Conservation (phyloP, 2,329 filamentous ascomycete genomes). For the Talaromyces sp. region DNA sequence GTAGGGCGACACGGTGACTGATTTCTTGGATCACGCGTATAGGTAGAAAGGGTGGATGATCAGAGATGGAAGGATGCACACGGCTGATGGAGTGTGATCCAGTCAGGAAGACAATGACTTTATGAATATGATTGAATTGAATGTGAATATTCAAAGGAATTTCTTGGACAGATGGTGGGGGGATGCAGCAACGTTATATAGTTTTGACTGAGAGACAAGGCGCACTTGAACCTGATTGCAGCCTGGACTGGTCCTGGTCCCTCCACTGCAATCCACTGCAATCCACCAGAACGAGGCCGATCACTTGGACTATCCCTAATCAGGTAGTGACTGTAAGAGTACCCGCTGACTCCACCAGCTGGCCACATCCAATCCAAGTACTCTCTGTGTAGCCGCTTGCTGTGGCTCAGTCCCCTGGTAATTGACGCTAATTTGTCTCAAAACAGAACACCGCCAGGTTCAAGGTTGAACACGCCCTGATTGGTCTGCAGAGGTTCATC, state of each 20-base stretch:
- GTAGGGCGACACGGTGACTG: conserved; percentile 35
- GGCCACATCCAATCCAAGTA: background rate
- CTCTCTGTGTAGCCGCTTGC: conserved; percentile 3
- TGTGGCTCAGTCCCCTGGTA: conserved; percentile 17
- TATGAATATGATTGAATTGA: too few species aligned
- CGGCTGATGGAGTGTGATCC: too few species aligned
- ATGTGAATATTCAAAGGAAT: background rate
- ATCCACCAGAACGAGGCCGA: too few species aligned
- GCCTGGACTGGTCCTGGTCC: conserved; percentile 15
- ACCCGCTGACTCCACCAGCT: conserved; percentile 8
- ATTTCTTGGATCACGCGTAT: conserved; percentile 17
- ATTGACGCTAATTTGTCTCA: too few species aligned
- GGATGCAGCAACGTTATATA: conserved; percentile 10
- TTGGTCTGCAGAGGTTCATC: conserved; percentile 9
- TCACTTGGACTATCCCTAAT: background rate
- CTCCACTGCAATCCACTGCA: too few species aligned
- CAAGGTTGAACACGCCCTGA: conserved; percentile 2
- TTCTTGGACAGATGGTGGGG: conserved; percentile 1
- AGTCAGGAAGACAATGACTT: too few species aligned
- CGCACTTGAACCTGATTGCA: conserved; percentile 15
- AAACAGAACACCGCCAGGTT: too few species aligned
- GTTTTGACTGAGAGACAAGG: conserved; percentile 6
- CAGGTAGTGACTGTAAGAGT: conserved; percentile 5
- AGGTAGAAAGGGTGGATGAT: conserved; percentile 17
- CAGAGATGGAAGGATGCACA: background rate